Percentiles rank a stretch among this genome's conserved stretches.
phyloP scores from a whole-genome alignment of 2,329 filamentous ascomycete genomes.

The Hypoxylon sp. region DNA sequence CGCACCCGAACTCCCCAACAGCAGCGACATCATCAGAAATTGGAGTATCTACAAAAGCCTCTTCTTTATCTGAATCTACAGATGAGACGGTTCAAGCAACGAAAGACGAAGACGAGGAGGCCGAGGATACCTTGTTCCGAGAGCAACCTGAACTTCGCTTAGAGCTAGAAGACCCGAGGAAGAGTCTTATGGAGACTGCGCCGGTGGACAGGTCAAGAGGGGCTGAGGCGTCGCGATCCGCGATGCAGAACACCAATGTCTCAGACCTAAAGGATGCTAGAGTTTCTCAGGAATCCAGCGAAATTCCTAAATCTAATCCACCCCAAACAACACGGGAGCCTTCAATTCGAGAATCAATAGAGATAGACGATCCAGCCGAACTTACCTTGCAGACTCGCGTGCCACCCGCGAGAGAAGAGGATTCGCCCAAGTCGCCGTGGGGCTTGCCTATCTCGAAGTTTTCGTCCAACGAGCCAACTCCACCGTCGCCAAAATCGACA shows the following conservation, averaged over 20 bases:
- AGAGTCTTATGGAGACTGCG: constrained; percentile 16
- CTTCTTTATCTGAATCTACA: constrained; percentile 72
- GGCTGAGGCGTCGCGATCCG: constrained; percentile 30
- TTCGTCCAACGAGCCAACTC: constrained; percentile 44
- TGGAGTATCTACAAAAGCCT: constrained; percentile 71
- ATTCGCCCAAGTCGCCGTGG: constrained; percentile 40
- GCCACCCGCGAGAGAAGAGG: constrained; percentile 31
- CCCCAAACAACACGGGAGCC: constrained; percentile 35
- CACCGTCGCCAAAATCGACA: constrained; percentile 42
- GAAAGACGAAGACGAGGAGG: constrained; percentile 50
- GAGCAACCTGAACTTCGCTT: constrained; percentile 24
- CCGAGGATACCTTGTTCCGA: constrained; percentile 25
- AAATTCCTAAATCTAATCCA: constrained; percentile 41
- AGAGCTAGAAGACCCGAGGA: constrained; percentile 27
- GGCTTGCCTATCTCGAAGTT: constrained; percentile 47
- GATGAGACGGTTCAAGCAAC: constrained; percentile 65
- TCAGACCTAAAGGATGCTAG: constrained; percentile 32
- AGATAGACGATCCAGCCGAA: constrained; percentile 29
- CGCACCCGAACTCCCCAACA: constrained; percentile 67
- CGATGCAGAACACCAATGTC: constrained; percentile 39
- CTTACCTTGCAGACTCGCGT: constrained; percentile 13
- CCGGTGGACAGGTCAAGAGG: constrained; percentile 20
- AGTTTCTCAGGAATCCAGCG: constrained; percentile 40
- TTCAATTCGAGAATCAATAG: constrained; percentile 30
- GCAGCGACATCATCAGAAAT: constrained; percentile 64